Evolutionary conservation across 2,329 filamentous ascomycete species (phyloP), one percentile per base, ranked within the genome.

Genomic region (Aspergillus proliferans): DNA sequence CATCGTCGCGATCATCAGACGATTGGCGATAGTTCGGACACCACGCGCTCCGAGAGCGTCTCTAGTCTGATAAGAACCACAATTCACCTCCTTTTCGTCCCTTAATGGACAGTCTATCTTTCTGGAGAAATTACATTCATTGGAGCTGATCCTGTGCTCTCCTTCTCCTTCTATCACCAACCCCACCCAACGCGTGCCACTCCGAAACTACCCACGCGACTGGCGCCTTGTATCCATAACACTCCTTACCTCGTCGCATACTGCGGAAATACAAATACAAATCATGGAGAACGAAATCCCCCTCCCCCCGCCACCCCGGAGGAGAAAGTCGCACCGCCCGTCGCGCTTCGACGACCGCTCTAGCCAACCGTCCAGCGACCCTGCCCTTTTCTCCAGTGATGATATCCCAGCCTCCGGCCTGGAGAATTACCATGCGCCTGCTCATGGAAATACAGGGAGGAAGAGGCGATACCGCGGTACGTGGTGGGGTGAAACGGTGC

Each of bases 321-420:
- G 69, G 46, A 65, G 63, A 26, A 62, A 61, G 40, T 46, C 63
- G 12, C 55, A 61, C 48, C 58, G 57, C 14, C 51, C 64, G 3
- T 61, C 63, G 39, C 62, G 63, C 18, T 61, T 67, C 36, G 65
- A 69, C 44, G 67, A 69, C 47, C 57, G 59, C 36, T 69, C 67
- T 12, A 69, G 66, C 48, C 64, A 68, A 40, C 68, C 66, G 1
- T 73, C 71, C 0, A 72, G 65, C 46, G 73, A 76, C 45, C 71
- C 72, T 0, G 71, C 73, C 1, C 57, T 75, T 1, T 76, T 76
- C 58, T 75, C 73, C 0, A 74, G 72, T 49, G 73, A 76, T 47
- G 73, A 75, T 46, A 67, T 72, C 43, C 69, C 72, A 10, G 71
- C 67, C 1, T 72, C 71, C 0, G 71, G 70, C 1, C 52, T 73